Base-by-base conservation (phyloP, 225 moss, liverwort and hornwort genomes). In the Polytrichum commune region DNA sequence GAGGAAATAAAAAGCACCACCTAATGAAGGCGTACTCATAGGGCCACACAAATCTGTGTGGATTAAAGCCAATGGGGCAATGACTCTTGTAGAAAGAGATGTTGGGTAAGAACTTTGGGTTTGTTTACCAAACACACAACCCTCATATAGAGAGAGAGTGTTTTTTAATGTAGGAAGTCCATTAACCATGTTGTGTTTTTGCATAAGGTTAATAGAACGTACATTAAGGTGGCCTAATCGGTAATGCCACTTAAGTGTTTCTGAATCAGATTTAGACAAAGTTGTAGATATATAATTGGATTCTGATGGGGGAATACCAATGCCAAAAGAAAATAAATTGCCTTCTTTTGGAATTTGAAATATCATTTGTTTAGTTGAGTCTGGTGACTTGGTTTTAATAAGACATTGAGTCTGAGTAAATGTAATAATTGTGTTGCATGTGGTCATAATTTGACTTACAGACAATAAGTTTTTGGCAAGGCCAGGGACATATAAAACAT, bases 281-380 rank as follows among this genome's bases (percentile, higher is more conserved):
- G 61, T 61, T 19, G 23, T 22, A 19, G 61, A n/a, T 19, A 25
- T 19, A 19, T 19, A 61, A 25, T 23, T 61, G 24, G 61, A 61
- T 22, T 61, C 6, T 8, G 6, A 61, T 5, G 22, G 61, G 22
- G 27, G 7, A 27, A 64, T 64, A 23, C 29, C 64, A 64, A 29
- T 64, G 26, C 64, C 64, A 30, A 64, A 29, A 19, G 64, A 64
- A 1, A 64, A 64, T 64, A 64, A 27, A 29, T 61, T 61, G 3
- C n/a, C 23, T 61, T 60, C 60, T 61, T 61, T 61, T 8, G 18
- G 22, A 22, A 61, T 61, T 8, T 0, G 1, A 8, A 61, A 61
- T 23, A 22, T 61, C 61, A 61, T 19, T n/a, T 23, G 61, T 25
- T 61, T 61, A 23, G 8, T 61, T 19, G 61, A 19, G 8, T 19